Percentiles rank a stretch among this genome's conserved stretches.
Conservation (phyloP, 805 yeast genomes). For the Candida montana region DNA sequence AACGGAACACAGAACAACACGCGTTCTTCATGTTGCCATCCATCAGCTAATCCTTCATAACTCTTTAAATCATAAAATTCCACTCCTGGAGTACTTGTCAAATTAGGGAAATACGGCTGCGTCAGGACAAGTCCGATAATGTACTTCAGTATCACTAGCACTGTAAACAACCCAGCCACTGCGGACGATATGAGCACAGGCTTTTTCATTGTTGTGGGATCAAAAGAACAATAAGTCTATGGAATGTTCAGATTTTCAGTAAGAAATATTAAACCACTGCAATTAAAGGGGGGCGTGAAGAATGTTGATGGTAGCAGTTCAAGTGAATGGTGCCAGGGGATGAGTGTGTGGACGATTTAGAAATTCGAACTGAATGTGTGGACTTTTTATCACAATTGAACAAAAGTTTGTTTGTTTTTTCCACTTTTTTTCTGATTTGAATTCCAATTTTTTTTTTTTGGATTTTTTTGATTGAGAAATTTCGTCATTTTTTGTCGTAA, state of each 20-base stretch:
- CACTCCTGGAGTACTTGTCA: conserved; percentile 36
- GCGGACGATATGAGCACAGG: conserved; percentile 7
- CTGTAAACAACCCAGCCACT: conserved; percentile 12
- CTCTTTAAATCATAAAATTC: conserved; percentile 69
- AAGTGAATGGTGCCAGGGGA: too few relatives aligned
- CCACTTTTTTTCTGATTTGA: not conserved
- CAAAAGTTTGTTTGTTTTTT: too few relatives aligned
- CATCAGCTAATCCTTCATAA: conserved; percentile 65
- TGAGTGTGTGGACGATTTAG: too few relatives aligned
- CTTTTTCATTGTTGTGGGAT: conserved; percentile 2
- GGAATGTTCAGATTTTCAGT: too few relatives aligned
- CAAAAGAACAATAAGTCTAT: too few relatives aligned
- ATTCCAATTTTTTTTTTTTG: not conserved
- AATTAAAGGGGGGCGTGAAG: not conserved
- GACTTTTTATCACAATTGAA: too few relatives aligned
- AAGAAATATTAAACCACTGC: too few relatives aligned
- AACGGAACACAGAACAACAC: conserved; percentile 85
- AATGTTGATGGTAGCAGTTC: not conserved
- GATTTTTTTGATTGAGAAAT: not conserved
- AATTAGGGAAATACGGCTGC: conserved; percentile 30
- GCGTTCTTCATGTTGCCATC: conserved; percentile 79
- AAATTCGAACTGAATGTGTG: too few relatives aligned
- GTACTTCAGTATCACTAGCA: conserved; percentile 14
- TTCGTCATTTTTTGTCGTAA: not conserved
- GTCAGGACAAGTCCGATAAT: conserved; percentile 7